Conservation (phyloP, 1,139 yeast species). For the Candida sanyaensis region DNA sequence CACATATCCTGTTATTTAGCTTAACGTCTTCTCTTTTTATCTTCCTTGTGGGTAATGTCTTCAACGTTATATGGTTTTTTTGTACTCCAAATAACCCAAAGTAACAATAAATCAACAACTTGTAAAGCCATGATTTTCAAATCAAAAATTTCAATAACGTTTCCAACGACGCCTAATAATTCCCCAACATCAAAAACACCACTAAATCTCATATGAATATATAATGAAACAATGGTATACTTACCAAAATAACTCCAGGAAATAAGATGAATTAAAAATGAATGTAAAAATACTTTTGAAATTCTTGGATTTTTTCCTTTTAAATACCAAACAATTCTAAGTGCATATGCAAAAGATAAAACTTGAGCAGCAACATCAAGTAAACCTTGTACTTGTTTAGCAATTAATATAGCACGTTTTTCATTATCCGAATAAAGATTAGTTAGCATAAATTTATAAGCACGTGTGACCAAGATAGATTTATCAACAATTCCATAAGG, state of each 20-base stretch:
- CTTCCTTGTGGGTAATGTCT: neutral
- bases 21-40: neutral
- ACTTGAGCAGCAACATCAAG: conserved; percentile 10
- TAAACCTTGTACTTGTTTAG: conserved; percentile 1
- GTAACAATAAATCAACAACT: conserved; percentile 12
- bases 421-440: neutral
- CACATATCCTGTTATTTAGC: neutral
- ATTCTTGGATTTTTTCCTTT: conserved; percentile 4
- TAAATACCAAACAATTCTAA: conserved; percentile 5
- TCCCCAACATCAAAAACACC: conserved; percentile 17
- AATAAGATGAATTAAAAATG: conserved; percentile 13
- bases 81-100: conserved; percentile 14
- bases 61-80: conserved; percentile 5
- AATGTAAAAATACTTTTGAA: conserved; percentile 7
- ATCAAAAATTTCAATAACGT: conserved; percentile 10
- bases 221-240: conserved; percentile 2
- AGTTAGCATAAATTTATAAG: conserved; percentile 7
- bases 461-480: conserved; percentile 13
- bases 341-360: conserved; percentile 8
- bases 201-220: conserved; percentile 5
- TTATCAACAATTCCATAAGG: conserved; percentile 12
- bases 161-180: conserved; percentile 11
- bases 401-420: neutral
- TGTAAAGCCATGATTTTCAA: conserved; percentile 8
- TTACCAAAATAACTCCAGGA: conserved; percentile 12